Evolutionary conservation across 179 eudicot species (phyloP).

Genomic region (Gypsophila paniculata): DNA sequence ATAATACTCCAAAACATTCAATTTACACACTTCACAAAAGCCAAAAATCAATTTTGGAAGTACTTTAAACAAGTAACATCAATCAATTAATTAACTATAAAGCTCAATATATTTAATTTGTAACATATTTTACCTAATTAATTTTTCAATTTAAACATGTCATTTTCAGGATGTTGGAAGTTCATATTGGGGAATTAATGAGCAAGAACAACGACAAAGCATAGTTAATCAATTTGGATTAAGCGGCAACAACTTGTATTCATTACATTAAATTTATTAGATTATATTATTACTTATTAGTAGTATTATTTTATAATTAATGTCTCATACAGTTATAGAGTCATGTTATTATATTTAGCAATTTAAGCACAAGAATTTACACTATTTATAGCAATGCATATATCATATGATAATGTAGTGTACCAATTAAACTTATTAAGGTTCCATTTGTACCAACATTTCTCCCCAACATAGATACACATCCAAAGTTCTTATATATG

Average conservation of each 20-base stretch:
- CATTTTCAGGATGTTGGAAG: constrained; percentile 62
- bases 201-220: constrained; percentile 43
- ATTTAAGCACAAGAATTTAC: neutral
- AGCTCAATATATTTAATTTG: neutral
- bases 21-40: neutral
- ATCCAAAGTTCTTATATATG: constrained; percentile 8
- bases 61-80: constrained; percentile 16
- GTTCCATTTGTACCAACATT: constrained; percentile 13
- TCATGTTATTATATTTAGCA: neutral
- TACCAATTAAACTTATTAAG: constrained; percentile 3
- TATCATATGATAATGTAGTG: neutral
- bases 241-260: constrained; percentile 38
- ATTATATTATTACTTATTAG: neutral
- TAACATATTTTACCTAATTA: constrained; percentile 7
- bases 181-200: constrained; percentile 48
- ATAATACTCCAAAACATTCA: no score
- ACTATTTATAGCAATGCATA: neutral
- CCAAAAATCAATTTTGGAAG: constrained; percentile 17
- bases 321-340: no score
- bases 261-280: constrained; percentile 21
- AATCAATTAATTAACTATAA: neutral
- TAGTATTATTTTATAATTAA: no score
- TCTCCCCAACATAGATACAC: constrained; percentile 11
- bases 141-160: constrained; percentile 17
- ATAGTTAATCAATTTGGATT: constrained; percentile 42